These are phyloP conservation scores for Komagataella kurtzmanii DNA, from an alignment of 805 yeast species.

Conservation along the genomic window DNA sequence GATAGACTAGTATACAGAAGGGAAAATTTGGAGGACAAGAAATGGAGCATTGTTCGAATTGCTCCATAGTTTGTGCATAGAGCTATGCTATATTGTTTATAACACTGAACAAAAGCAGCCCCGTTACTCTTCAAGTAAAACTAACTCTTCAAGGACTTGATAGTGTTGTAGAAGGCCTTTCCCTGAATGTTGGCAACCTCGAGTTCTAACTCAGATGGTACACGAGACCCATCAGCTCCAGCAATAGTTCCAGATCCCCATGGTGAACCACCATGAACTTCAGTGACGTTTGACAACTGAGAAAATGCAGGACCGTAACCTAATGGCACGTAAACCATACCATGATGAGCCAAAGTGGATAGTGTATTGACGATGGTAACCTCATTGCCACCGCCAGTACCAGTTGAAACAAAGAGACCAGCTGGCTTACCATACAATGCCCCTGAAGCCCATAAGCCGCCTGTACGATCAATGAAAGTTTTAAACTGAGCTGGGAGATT, in stretches of 20 bases:
- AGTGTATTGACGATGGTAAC: slow-evolving; percentile 49
- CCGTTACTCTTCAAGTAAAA: slow-evolving; percentile 6
- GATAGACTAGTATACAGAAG: slow-evolving; percentile 72
- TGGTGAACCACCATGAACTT: slow-evolving; percentile 69
- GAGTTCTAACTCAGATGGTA: slow-evolving; percentile 49
- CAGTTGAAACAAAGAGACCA: slow-evolving; percentile 61
- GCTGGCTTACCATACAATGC: slow-evolving; percentile 62
- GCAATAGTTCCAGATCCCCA: slow-evolving; percentile 84
- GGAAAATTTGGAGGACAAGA: slow-evolving; percentile 25
- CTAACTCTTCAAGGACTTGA: slow-evolving; percentile 8
- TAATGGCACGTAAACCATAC: slow-evolving; percentile 67
- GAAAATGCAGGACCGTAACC: slow-evolving; percentile 52
- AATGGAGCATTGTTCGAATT: slow-evolving; percentile 57
- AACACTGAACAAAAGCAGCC: slow-evolving; percentile 4
- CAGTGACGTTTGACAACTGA: slow-evolving; percentile 39
- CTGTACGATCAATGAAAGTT: slow-evolving; percentile 67
- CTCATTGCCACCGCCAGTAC: slow-evolving; percentile 83
- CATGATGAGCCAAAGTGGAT: slow-evolving; percentile 64
- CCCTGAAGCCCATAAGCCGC: slow-evolving; percentile 70
- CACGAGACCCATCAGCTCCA: slow-evolving; percentile 66
- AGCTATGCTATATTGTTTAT: slow-evolving; percentile 2
- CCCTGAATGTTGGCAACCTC: slow-evolving; percentile 59
- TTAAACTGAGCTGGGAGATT: slow-evolving; percentile 66
- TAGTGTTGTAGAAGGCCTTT: slow-evolving; percentile 34
- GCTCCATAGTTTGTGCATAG: slow-evolving; percentile 35